phyloP scores from a whole-genome alignment of 768 basidiomycete genomes.

The Austroboletus eburneus region DNA sequence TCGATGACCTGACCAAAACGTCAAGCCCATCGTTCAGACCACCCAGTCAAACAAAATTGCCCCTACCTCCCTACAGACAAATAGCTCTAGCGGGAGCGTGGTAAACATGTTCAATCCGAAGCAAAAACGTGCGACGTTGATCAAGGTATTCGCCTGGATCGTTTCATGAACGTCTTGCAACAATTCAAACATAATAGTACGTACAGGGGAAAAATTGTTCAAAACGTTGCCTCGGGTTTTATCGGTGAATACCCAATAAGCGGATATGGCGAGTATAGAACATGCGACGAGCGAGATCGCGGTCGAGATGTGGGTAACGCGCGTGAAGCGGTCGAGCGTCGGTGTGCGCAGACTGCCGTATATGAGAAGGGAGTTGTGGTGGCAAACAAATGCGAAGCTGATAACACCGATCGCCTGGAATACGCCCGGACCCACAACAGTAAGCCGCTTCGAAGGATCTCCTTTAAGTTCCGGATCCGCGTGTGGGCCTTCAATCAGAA shows the following conservation, averaged over 20 bases:
- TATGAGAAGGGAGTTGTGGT: conserved; percentile 96
- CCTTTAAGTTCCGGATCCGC: conserved; percentile 74
- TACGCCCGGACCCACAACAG: conserved; percentile 72
- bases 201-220: conserved; percentile 85
- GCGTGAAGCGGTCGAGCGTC: conserved; percentile 89
- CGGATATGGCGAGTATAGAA: conserved; percentile 76
- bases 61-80: conserved; percentile 91
- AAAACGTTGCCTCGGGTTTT: conserved; percentile 94
- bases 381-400: conserved; percentile 94
- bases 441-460: conserved; percentile 67
- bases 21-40: not conserved
- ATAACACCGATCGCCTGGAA: conserved; percentile 98
- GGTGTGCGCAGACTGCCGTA: conserved; percentile 92
- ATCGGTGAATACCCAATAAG: conserved; percentile 85
- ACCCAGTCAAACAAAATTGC: not conserved
- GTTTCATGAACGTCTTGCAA: conserved; percentile 5
- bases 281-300: conserved; percentile 82
- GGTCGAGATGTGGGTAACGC: conserved; percentile 91
- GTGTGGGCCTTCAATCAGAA: conserved; percentile 78
- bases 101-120: conserved; percentile 98
- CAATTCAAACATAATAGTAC: conserved; percentile 5
- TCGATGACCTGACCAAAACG: conserved; percentile 69
- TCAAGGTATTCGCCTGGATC: conserved; percentile 70
- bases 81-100: conserved; percentile 91
- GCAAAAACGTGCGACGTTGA: conserved; percentile 92